Base-by-base conservation (phyloP, 78 protist species). In the Dictyostelium citrinum region DNA sequence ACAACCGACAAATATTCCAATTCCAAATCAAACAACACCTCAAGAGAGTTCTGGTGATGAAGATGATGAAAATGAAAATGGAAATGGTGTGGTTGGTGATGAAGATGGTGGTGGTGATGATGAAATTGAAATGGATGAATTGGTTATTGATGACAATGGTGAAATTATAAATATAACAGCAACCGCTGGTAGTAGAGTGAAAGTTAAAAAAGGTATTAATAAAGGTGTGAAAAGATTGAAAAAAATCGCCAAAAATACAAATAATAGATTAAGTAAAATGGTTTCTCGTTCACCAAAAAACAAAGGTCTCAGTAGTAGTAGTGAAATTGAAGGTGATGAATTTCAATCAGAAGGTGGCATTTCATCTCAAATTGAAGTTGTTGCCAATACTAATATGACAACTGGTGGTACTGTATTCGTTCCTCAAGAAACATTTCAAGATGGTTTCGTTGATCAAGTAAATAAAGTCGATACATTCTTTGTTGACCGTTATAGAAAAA, bases 401-500 rank as follows among this genome's bases (percentile, higher is more conserved):
- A 9, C 31, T 1, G 5, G 22, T 3, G 5, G 8, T 1, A 64
- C 31, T 9, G 20, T 64, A 10, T 64, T 64, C 9, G 33, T 29
- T 27, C 72, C 72, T 27, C 55, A 20, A 20, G 49, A 35, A 39
- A 72, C 22, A 3, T 84, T 84, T 20, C 75, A 58, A 39, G 43
- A 45, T 9, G 77, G 17, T 11, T 55, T 64, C 46, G 2, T 61
- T 17, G 46, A 31, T 29, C 74, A 86, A 45, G 29, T 86, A 4
- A 83, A 86, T 45, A 86, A 86, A 31, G 71, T 77, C 0, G 61
- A 86, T 39, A 5, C 51, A 9, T 86, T 86, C 78, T 86, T 60
- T 61, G 37, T 37, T 16, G 81, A 77, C 27, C 64, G 92, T 39
- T 86, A 41, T 58, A 39, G 46, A 41, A 86, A 86, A 12, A 60